Base-by-base conservation (phyloP, 441 rosid genomes). In the Isatis lusitanica region DNA sequence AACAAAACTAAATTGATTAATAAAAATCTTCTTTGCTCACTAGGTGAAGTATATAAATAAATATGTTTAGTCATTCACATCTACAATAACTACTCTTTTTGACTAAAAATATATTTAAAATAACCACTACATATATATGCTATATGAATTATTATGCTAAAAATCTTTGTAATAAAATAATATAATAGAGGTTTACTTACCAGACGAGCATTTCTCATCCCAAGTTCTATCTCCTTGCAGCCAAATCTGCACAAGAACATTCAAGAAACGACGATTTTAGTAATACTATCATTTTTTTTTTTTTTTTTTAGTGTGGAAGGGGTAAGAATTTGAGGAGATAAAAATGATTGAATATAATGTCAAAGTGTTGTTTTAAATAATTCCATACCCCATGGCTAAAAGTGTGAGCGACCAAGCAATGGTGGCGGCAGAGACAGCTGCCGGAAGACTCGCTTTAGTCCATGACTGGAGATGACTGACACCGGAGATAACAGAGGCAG, bases 361-460 rank as follows among this genome's bases (percentile, higher is more conserved):
- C 50, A 56, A 4, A 17, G 4, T 64, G 18, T 70, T 17, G 10
- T 55, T 30, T 40, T 9, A 5, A 1, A 57, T 33, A 26, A 12
- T 21, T 55, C 21, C 60, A 70, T 83, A 94, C 99, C 97, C 98
- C 92, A 85, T 86, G 59, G 99, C 97, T 16, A 94, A 94, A 58
- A 88, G 74, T 38, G 97, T 92, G 47, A 92, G 87, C 15, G 93
- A 77, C 99, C 98, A 92, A 46, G 99, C 96, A 80, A 94, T 83
- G 59, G 83, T 73, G 2, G 86, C 98, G 13, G 85, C 83, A 0
- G 99, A 82, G 46, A 86, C 92, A 6, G 97, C 98, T 2, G 97
- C 76, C 0, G 96, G 93, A 70, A 90, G 79, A 84, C 88, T 87
- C 0, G 81, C 82, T 0, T 69, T 7, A 2, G 26, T 85, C 97